Evolutionary conservation across 164 flowering plant genomes (phyloP).

Genomic region (Magnolia officinalis): DNA sequence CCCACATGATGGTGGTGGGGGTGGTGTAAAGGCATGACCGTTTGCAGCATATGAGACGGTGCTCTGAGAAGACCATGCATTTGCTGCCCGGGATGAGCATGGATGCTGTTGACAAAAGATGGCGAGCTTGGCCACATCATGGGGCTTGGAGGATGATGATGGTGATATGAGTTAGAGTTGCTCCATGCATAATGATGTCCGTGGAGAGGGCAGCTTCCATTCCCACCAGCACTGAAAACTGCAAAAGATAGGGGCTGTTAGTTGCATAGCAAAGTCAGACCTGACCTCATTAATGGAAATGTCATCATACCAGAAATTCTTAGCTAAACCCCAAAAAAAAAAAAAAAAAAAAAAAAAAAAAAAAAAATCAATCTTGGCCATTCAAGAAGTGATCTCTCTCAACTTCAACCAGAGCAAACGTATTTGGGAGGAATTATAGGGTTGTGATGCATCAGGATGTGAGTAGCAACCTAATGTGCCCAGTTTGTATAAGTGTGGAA

Average conservation of each 20-base stretch:
- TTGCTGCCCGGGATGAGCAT: conserved; percentile 36
- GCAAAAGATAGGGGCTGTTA: conserved; percentile 6
- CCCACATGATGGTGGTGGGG: conserved; percentile 66
- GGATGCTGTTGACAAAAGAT: conserved; percentile 56
- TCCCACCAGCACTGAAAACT: conserved; percentile 62
- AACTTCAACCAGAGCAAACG: neutral
- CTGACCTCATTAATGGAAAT: neutral
- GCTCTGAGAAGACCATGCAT: conserved; percentile 40
- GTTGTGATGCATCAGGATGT: neutral
- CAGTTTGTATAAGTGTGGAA: no score
- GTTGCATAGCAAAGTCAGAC: neutral
- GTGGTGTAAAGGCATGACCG: conserved; percentile 37
- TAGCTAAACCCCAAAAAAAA: neutral
- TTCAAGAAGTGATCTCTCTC: neutral
- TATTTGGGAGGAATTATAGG: neutral
- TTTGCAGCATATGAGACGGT: conserved; percentile 48
- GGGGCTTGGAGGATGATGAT: conserved; percentile 43
- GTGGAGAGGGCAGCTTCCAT: conserved; percentile 46
- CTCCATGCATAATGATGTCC: conserved; percentile 59
- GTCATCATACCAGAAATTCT: neutral
- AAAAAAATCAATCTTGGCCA: neutral
- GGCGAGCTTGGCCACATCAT: conserved; percentile 79
- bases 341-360: no score
- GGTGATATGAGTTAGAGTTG: conserved; percentile 44
- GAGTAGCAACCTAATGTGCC: neutral